Evolutionary conservation across 2,329 filamentous ascomycete genomes (phyloP), one percentile per base, ranked within the genome.

Genomic region (Venturia asperata): DNA sequence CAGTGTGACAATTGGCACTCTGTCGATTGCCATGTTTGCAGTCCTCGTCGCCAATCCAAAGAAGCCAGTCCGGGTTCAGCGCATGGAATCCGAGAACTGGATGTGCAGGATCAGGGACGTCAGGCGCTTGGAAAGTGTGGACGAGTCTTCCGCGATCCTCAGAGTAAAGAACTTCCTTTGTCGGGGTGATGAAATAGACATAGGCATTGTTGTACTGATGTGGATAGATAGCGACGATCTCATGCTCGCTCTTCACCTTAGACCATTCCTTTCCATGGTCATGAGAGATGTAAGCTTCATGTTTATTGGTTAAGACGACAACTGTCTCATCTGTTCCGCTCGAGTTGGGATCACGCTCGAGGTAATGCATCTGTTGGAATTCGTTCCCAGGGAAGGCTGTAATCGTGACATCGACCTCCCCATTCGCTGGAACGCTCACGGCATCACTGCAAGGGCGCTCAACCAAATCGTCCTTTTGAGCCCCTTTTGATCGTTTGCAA

Each of bases 201-300:
- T 87, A 83, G 72, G 97, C 91, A 71, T 90, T 91, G 76, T 91
- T 88, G 76, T 92, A 89, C 61, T 81, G 81, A 73, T 99, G 91
- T 30, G 89, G 89, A 65, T 88, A 83, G 69, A 99, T 90, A 24
- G 78, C 81, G 56, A 82, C 78, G 65, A 97, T 85, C 2, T 85
- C 80, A 69, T 92, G 85, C 41, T 85, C 85, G 66, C 89, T 81
- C 64, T 82, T 72, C 17, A 79, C 75, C 52, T 74, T 79, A 30
- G 86, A 79, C 93, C 94, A 99, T 1, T 78, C 87, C 78, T 96
- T 96, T 71, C 94, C 94, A 72, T 97, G 93, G 73, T 99, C 87
- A 64, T 87, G 84, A 0, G 90, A 90, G 65, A 95, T 82, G 76
- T 83, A 92, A 21, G 96, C 82, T 62, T 87, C 80, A 15, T 83